Evolutionary conservation across 495 filamentous ascomycete species (phyloP).

Genomic region (Aspergillus coremiiformis): DNA sequence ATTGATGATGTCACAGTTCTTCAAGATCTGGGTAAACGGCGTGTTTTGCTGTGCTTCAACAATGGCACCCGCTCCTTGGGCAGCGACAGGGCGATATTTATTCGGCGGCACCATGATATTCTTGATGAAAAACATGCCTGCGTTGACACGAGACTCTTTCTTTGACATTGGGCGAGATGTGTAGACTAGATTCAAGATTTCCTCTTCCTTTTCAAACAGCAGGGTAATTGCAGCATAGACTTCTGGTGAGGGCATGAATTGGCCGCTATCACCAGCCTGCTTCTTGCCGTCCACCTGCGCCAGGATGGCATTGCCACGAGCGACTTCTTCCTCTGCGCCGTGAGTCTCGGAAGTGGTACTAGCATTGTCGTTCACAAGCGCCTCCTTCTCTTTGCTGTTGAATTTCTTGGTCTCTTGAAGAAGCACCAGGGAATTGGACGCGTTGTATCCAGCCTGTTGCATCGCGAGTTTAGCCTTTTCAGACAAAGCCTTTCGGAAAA

Average conservation of each 20-base stretch:
- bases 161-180: conserved; percentile 55
- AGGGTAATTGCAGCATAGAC: conserved; percentile 66
- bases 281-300: conserved; percentile 25
- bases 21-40: conserved; percentile 73
- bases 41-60: conserved; percentile 81
- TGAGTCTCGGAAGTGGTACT: conserved; percentile 30
- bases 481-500: conserved; percentile 75
- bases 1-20: conserved; percentile 58
- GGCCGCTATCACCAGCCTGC: conserved; percentile 40
- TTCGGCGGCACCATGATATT: conserved; percentile 84
- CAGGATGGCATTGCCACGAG: conserved; percentile 45
- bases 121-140: conserved; percentile 91
- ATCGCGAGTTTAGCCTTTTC: conserved; percentile 67
- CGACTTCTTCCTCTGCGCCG: conserved; percentile 64
- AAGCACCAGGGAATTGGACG: conserved; percentile 52
- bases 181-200: conserved; percentile 75
- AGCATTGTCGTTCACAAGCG: conserved; percentile 16
- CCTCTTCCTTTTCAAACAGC: conserved; percentile 80
- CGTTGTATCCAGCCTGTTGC: conserved; percentile 59
- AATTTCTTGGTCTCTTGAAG: conserved; percentile 35
- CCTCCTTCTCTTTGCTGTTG: conserved; percentile 27
- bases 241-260: conserved; percentile 67
- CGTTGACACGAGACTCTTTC: conserved; percentile 46
- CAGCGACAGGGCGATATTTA: conserved; percentile 83
- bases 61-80: conserved; percentile 66